Base-by-base conservation (phyloP, 352 stramenopile genomes). In the Phytopythium chamaehyphon region DNA sequence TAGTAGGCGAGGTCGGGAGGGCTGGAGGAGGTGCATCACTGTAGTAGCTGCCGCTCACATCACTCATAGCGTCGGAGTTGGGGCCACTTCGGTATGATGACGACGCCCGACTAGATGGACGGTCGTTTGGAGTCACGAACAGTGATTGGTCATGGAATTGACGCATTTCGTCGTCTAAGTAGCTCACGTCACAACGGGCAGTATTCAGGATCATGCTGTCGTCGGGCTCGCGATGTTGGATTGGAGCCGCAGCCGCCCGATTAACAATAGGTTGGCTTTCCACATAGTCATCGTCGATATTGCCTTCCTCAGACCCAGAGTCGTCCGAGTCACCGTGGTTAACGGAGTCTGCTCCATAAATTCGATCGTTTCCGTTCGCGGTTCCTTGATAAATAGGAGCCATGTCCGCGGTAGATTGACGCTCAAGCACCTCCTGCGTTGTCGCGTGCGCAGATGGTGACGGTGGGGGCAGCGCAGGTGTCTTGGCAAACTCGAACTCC, bases 91-190 rank as follows among this genome's bases (percentile, higher is more conserved):
- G n/a, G 18, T 51, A 33, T 6, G 37, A 19, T 5, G 45, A 51
- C 45, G 45, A 0, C 16, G 35, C 37, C 24, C n/a, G 54, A 42
- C 28, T 68, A 47, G 50, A 50, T 22, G 55, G 55, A 1, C 23
- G 44, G 6, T 19, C 26, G 16, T 16, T 23, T 4, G 43, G 44
- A 12, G 51, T 54, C 56, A 81, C 59, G 37, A 78, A 73, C 33
- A 75, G 50, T n/a, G 66, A 73, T 36, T 86, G 63, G 8, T 79
- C 76, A 40, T 89, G 75, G 64, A 89, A 89, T 45, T 82, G 66
- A 9, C 78, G 78, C 78, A 89, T 89, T 33, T 87, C 75, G 3
- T 64, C 69, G 51, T 87, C 78, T 26, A 89, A 50, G 42, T 79
- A 82, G 51, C 68, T 76, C 38, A 64, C 71, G 57, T 89, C 78